phyloP scores from a whole-genome alignment of 2,329 filamentous ascomycete species.

The Fusarium dimerum region DNA sequence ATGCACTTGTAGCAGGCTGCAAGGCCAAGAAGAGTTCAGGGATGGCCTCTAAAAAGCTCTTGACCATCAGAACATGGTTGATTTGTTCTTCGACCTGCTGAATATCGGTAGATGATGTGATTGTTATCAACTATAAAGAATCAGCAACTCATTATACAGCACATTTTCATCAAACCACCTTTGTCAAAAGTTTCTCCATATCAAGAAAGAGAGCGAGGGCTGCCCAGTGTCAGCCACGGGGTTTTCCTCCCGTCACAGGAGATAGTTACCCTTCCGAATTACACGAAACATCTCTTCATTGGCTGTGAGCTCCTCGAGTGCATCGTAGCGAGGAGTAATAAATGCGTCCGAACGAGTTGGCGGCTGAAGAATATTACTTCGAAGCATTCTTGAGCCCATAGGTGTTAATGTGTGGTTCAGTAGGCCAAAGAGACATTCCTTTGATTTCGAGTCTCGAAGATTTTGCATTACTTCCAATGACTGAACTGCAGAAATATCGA shows the following conservation, averaged over 20 bases:
- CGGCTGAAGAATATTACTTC: conserved; percentile 86
- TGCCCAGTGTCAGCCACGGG: conserved; percentile 26
- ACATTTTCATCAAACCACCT: conserved; percentile 45
- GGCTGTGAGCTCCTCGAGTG: conserved; percentile 76
- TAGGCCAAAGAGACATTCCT: conserved; percentile 79
- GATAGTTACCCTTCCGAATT: conserved; percentile 64
- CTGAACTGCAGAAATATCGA: conserved; percentile 83
- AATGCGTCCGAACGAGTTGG: conserved; percentile 68
- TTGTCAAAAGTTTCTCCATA: conserved; percentile 76
- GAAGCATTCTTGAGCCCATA: conserved; percentile 83
- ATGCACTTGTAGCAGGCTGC: conserved; percentile 59
- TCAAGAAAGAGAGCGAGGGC: conserved; percentile 76
- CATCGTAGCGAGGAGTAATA: conserved; percentile 74
- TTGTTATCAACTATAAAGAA: conserved; percentile 66
- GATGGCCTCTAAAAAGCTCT: conserved; percentile 74
- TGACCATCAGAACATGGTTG: conserved; percentile 84
- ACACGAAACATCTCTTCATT: conserved; percentile 85
- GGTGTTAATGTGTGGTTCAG: conserved; percentile 83
- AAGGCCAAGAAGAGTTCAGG: conserved; percentile 69
- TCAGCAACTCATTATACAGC: neutral
- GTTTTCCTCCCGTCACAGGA: fast-evolving
- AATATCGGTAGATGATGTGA: conserved; percentile 66
- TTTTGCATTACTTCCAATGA: conserved; percentile 93
- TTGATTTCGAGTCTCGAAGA: conserved; percentile 73
- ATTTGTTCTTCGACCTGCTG: conserved; percentile 76